Base-by-base conservation (phyloP, 1,284 basidiomycete genomes). In the Abortiporus biennis region DNA sequence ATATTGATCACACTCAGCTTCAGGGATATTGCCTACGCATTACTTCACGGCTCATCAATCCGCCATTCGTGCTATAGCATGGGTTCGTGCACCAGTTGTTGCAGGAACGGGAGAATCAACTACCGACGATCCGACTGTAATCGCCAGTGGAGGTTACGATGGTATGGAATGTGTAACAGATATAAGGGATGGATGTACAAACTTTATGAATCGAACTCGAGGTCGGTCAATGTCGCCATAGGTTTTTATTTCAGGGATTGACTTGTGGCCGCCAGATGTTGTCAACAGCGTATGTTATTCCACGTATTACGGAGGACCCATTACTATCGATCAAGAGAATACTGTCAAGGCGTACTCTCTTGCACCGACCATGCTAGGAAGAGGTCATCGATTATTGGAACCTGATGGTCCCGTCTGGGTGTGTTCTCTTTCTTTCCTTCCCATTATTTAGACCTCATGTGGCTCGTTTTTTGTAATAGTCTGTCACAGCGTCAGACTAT, bases 341-440 rank as follows among this genome's bases (percentile, higher is more conserved):
- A 76, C 73, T 4, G 71, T 89, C 42, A 90, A 89, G 58, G 72
- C 74, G 1, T 87, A 81, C 57, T 79, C 82, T 3, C 63, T 81
- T 1, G 76, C 79, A 3, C 81, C 85, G 1, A 74, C 69, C 48
- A 83, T 84, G 72, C 67, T 90, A 3, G 87, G 85, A 13, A 69
- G 80, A 38, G 87, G 86, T 0, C 85, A 86, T 59, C 69, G 71
- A 6, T 54, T 88, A 30, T 61, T 88, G 48, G 85, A 89, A 48
- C 77, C 83, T 0, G 69, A 74, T 19, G 90, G 91, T 0, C 82
- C 89, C 11, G 72, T 89, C 45, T 91, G 85, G 86, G 92, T 92
- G 54, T 44, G 74, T 58, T 1, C 21, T 15, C 12, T 22, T 24
- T 24, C 9, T 4, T 11, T 12, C 22, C 38, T 17, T 47, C 9